A percentile compares a stretch with the other conserved stretches of the same genome.
Conservation (phyloP, 495 filamentous ascomycete genomes). For the Penicillium crystallinum region DNA sequence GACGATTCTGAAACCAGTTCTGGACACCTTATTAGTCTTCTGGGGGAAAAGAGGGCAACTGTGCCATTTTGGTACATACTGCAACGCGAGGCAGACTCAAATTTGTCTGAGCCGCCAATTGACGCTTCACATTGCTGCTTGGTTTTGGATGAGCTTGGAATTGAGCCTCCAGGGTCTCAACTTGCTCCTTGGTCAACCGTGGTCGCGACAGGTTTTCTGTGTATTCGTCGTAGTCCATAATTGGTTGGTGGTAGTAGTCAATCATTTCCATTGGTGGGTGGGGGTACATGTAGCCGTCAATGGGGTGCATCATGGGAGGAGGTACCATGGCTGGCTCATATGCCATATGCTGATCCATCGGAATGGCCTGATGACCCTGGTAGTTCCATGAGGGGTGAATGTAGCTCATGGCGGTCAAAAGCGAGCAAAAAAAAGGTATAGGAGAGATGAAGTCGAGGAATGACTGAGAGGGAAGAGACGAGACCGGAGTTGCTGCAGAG, state of each 20-base stretch:
- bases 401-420: slow-evolving; percentile 35
- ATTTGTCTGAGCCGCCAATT: slow-evolving; percentile 65
- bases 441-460: slow-evolving; percentile 1
- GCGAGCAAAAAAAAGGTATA: slow-evolving; percentile 1
- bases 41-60: not conserved
- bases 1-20: slow-evolving; percentile 92
- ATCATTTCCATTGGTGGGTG: slow-evolving; percentile 43
- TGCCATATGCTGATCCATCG: slow-evolving; percentile 37
- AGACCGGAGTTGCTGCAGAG: slow-evolving; percentile 6
- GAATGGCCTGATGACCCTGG: slow-evolving; percentile 31
- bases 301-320: slow-evolving; percentile 40
- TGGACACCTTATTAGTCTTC: slow-evolving; percentile 29
- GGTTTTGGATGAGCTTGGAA: slow-evolving; percentile 75
- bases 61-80: slow-evolving; percentile 44
- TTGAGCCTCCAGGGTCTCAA: slow-evolving; percentile 68
- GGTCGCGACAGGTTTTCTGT: slow-evolving; percentile 53
- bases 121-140: slow-evolving; percentile 67
- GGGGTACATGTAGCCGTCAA: slow-evolving; percentile 41
- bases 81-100: slow-evolving; percentile 72
- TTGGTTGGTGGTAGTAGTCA: slow-evolving; percentile 45
- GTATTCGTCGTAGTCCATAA: slow-evolving; percentile 49
- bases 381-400: slow-evolving; percentile 44
- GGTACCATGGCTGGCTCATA: slow-evolving; percentile 39
- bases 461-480: not conserved
- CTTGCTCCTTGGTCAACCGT: slow-evolving; percentile 75